Evolutionary conservation across 1,284 basidiomycete species (phyloP), one percentile per base, ranked within the genome.

Genomic region (Ceratobasidium sp.): DNA sequence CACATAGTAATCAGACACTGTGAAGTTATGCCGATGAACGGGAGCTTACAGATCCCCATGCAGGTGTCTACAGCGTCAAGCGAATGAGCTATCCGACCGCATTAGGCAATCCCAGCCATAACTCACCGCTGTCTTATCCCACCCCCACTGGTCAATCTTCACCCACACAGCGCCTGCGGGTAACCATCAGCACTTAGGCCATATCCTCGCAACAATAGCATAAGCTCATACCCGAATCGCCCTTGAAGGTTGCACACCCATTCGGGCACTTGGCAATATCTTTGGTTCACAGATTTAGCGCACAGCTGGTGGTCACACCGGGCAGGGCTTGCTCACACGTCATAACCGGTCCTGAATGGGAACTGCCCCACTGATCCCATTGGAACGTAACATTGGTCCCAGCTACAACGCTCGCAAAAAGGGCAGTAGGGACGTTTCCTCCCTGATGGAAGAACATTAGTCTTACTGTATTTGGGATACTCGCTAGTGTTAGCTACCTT

Each of bases 351-450:
- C 64, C 64, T 11, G 64, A 67, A 21, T 67, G 64, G 18, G 64
- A 67, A 26, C 64, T 67, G n/a, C 64, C 64, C 64, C 64, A 67
- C 43, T 67, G 64, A 50, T 67, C 64, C 64, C 64, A 67, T 44
- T 67, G 64, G 64, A 67, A 67, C 21, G 64, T 67, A 32, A 67
- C 64, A 5, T 30, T 55, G 13, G 50, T 41, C 3, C 64, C 64
- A n/a, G 64, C 49, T 5, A 28, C 50, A 9, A 67, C 64, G 32
- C 14, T 41, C 14, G 35, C 64, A n/a, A 11, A 52, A 4, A 41
- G 32, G 6, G 57, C 41, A 13, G 50, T 44, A 0, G 64, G 64
- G 16, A 55, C 38, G 16, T 67, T 67, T 9, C 64, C 64, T 11
- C 64, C 50, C 50, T 54, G 16, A 6, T 23, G 35, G 35, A 11